Evolutionary conservation across 75 land plant genomes (phyloP).

Genomic region (Larix kaempferi): DNA sequence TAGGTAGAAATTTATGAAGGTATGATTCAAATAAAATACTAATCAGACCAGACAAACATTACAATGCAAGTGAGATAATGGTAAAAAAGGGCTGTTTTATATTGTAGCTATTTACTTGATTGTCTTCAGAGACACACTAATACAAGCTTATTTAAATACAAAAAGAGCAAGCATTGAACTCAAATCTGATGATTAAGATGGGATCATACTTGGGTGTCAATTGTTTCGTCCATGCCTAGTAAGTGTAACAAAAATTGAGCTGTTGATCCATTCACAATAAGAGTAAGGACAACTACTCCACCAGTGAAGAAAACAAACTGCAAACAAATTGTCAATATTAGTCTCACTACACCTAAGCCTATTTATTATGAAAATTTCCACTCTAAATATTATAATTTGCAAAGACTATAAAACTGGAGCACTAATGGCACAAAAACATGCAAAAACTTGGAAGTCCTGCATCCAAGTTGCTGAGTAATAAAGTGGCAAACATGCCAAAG

Average conservation of each 20-base stretch:
- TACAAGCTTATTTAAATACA: not conserved
- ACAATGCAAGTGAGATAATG: not conserved
- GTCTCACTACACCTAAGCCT: not conserved
- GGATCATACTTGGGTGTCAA: constrained; percentile 58
- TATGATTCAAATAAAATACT: not conserved
- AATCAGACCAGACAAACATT: not conserved
- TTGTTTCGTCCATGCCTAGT: constrained; percentile 58
- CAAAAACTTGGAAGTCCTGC: not conserved
- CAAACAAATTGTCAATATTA: not conserved
- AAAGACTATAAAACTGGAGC: not conserved
- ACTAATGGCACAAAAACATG: not conserved
- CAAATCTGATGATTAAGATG: not conserved
- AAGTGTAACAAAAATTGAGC: constrained; percentile 75
- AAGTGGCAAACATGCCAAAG: not conserved
- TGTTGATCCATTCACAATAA: constrained; percentile 86
- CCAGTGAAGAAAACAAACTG: constrained; percentile 98
- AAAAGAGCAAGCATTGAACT: not conserved
- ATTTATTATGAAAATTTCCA: not conserved
- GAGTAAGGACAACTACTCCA: constrained; percentile 90
- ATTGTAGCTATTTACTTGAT: not conserved
- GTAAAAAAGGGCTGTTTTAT: not conserved
- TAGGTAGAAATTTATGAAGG: not conserved
- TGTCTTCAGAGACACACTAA: not conserved
- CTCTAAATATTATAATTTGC: not conserved
- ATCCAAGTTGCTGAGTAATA: not conserved